phyloP scores from a whole-genome alignment of 768 basidiomycete genomes.

The Pisolithus microcarpus region DNA sequence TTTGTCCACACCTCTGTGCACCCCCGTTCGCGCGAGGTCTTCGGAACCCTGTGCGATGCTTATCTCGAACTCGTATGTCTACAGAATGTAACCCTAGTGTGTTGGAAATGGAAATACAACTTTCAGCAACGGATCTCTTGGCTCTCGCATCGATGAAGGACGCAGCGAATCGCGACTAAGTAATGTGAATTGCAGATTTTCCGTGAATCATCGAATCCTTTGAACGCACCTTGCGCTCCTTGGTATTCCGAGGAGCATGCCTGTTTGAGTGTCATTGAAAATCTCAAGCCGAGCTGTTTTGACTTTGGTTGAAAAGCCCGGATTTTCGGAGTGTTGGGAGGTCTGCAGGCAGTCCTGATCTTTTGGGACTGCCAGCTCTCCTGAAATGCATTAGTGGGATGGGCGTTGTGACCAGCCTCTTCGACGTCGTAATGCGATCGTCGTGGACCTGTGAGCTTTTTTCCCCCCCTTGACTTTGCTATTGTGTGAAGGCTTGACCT shows the following conservation, averaged over 20 bases:
- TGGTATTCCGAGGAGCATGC: constrained; percentile 70
- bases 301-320: constrained; percentile 13
- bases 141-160: constrained; percentile 78
- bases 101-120: constrained; percentile 28
- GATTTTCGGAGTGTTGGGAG: neutral
- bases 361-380: neutral
- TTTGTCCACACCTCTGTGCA: no score
- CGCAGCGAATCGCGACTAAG: constrained; percentile 74
- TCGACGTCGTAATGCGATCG: constrained; percentile 49
- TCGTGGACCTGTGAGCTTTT: constrained; percentile 10
- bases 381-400: neutral
- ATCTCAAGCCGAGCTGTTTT: constrained; percentile 35
- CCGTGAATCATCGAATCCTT: constrained; percentile 73
- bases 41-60: no score
- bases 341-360: neutral
- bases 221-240: constrained; percentile 74
- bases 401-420: neutral
- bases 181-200: constrained; percentile 60
- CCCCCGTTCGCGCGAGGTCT: no score
- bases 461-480: no score
- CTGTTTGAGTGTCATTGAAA: constrained; percentile 68
- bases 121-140: constrained; percentile 67
- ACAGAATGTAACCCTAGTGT: constrained; percentile 22
- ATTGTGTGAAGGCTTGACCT: no score
- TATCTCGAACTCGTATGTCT: no score